These are phyloP conservation scores for Cicer arietinum DNA, from an alignment of 306 rosid species.

Conservation along the genomic window DNA sequence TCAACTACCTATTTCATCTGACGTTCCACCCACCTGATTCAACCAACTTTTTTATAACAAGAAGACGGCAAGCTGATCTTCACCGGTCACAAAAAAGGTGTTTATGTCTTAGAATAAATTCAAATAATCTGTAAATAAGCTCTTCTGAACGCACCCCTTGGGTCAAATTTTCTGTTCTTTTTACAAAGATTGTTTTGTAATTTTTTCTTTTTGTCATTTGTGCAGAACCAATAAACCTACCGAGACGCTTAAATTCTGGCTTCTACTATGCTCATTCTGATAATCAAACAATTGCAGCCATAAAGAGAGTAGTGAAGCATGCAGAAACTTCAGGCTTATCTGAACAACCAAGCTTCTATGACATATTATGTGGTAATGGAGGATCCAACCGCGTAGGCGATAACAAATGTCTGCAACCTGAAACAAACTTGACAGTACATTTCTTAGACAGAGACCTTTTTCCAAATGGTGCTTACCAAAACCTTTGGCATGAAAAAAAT, in stretches of 20 bases:
- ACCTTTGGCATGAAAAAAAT: slow-evolving; percentile 65
- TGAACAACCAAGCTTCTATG: slow-evolving; percentile 98
- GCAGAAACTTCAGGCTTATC: slow-evolving; percentile 85
- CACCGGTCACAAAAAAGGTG: not conserved
- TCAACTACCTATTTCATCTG: too few relatives aligned
- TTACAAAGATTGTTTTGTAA: slow-evolving; percentile 13
- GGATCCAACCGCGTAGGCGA: slow-evolving; percentile 72
- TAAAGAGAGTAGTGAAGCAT: slow-evolving; percentile 87
- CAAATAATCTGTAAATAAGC: not conserved
- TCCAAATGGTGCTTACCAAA: slow-evolving; percentile 89
- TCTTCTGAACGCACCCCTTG: not conserved
- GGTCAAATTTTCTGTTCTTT: not conserved
- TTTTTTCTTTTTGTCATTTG: slow-evolving; percentile 1
- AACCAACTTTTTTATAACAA: too few relatives aligned
- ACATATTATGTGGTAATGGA: slow-evolving; percentile 77
- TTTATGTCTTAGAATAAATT: not conserved
- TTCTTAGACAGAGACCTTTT: slow-evolving; percentile 87
- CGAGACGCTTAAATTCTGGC: slow-evolving; percentile 97
- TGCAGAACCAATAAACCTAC: slow-evolving; percentile 83
- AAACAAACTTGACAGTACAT: slow-evolving; percentile 77
- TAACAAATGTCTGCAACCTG: slow-evolving; percentile 71
- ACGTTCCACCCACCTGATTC: too few relatives aligned
- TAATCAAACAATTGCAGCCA: slow-evolving; percentile 71
- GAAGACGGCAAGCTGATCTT: too few relatives aligned
- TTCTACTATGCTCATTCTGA: slow-evolving; percentile 88